phyloP scores from a whole-genome alignment of 441 rosid genomes.

The Populus hybrid region DNA sequence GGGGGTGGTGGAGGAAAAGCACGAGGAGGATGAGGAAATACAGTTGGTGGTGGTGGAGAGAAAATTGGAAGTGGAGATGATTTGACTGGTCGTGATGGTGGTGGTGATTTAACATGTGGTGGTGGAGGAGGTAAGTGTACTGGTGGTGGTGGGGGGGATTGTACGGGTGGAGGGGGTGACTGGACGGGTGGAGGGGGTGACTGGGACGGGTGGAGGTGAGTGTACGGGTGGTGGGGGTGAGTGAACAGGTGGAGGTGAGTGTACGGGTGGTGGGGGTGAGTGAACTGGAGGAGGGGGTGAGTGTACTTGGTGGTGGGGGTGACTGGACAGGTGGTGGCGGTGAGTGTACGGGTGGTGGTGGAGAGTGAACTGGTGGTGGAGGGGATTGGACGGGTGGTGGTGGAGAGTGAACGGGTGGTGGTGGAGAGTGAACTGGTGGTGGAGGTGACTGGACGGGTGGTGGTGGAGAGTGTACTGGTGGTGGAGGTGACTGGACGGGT shows the following conservation, averaged over 20 bases:
- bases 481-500: too few species aligned
- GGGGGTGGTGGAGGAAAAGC: constrained; percentile 23
- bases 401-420: not conserved
- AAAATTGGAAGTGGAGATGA: constrained; percentile 20
- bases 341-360: constrained; percentile 8
- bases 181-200: not conserved
- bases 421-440: not conserved
- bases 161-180: constrained; percentile 11
- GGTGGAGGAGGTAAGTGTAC: not conserved
- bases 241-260: constrained; percentile 15
- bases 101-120: not conserved
- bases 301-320: constrained; percentile 9
- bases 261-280: constrained; percentile 13
- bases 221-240: constrained; percentile 23
- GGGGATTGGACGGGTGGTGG: not conserved
- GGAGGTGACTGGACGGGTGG: not conserved
- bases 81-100: constrained; percentile 1
- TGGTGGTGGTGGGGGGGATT: constrained; percentile 13
- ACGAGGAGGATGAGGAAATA: constrained; percentile 18
- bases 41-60: constrained; percentile 14
- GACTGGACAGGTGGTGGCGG: constrained; percentile 5
- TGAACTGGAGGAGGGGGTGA: not conserved
- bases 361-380: not conserved
- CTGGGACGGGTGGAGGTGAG: constrained; percentile 6
- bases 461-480: not conserved